Percentiles rank a stretch among this genome's conserved stretches.
Conservation (phyloP, 2,329 filamentous ascomycete genomes). For the Bipolaris bicolor region DNA sequence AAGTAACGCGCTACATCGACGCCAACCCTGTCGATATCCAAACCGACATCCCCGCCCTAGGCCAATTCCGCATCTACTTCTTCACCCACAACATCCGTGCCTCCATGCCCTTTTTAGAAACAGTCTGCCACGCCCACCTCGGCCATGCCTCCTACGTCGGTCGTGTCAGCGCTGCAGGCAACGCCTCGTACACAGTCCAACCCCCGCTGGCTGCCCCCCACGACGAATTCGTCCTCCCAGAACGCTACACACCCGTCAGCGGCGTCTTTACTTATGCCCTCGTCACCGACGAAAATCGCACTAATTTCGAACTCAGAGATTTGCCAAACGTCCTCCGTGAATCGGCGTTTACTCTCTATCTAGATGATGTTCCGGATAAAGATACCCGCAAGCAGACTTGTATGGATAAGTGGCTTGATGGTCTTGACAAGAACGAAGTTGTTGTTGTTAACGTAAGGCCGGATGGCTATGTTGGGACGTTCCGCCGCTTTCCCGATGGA, state of each 20-base stretch:
- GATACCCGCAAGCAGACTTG: constrained; percentile 60
- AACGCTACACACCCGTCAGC: constrained; percentile 72
- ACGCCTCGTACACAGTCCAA: constrained; percentile 66
- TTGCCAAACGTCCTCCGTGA: constrained; percentile 67
- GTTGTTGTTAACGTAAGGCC: constrained; percentile 72
- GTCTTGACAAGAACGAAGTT: constrained; percentile 62
- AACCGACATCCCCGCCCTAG: constrained; percentile 76
- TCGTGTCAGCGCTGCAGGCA: constrained; percentile 64
- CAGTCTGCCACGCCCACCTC: constrained; percentile 63
- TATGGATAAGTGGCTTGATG: constrained; percentile 73
- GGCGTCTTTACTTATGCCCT: constrained; percentile 69
- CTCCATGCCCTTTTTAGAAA: constrained; percentile 63
- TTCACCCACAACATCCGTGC: constrained; percentile 68
- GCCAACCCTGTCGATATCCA: constrained; percentile 79
- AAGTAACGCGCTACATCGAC: constrained; percentile 75
- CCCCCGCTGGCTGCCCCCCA: constrained; percentile 63
- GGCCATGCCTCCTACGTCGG: constrained; percentile 62
- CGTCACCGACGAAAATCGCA: constrained; percentile 70
- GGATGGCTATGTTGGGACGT: constrained; percentile 75
- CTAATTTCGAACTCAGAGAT: constrained; percentile 68
- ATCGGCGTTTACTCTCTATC: constrained; percentile 74
- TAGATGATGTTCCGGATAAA: constrained; percentile 67
- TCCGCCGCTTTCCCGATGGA: constrained; percentile 53
- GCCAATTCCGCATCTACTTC: constrained; percentile 78
- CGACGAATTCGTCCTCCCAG: constrained; percentile 70